phyloP scores from a whole-genome alignment of 2,329 filamentous ascomycete genomes.

The Talaromyces amestolkiae region DNA sequence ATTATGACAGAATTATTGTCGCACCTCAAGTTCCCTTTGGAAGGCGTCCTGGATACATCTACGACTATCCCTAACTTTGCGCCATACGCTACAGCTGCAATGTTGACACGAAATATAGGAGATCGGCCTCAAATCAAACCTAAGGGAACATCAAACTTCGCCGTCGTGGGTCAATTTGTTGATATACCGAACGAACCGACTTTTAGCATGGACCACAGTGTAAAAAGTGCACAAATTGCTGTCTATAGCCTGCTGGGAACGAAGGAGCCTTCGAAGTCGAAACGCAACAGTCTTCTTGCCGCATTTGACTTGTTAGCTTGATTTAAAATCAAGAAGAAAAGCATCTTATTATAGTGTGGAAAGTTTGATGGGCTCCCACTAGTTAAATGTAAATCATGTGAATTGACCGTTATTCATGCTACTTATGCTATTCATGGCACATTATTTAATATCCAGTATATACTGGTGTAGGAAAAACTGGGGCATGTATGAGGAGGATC shows the following conservation, averaged over 20 bases:
- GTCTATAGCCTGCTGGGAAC: slow-evolving; percentile 33
- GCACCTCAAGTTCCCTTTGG: slow-evolving; percentile 38
- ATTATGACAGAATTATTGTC: slow-evolving; percentile 41
- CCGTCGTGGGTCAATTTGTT: slow-evolving; percentile 44
- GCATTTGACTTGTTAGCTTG: background rate
- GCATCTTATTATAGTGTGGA: too few species aligned
- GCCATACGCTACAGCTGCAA: slow-evolving; percentile 41
- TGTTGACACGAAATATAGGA: slow-evolving; percentile 34
- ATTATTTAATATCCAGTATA: too few species aligned
- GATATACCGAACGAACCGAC: slow-evolving; percentile 42
- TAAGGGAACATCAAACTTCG: slow-evolving; percentile 37
- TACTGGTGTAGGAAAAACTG: too few species aligned
- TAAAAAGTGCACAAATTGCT: slow-evolving; percentile 37
- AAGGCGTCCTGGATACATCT: slow-evolving; percentile 28
- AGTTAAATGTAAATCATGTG: too few species aligned
- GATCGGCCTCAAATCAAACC: slow-evolving; percentile 44
- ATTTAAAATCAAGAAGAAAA: too few species aligned
- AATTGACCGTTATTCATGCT: too few species aligned
- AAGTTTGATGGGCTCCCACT: too few species aligned
- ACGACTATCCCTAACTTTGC: slow-evolving; percentile 41
- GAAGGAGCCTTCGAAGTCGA: background rate
- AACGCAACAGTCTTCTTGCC: background rate
- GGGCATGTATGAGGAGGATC: too few species aligned
- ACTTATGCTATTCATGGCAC: too few species aligned
- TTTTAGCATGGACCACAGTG: slow-evolving; percentile 42